These are phyloP conservation scores for Nissolia schottii DNA, from an alignment of 306 rosid species.

Conservation along the genomic window DNA sequence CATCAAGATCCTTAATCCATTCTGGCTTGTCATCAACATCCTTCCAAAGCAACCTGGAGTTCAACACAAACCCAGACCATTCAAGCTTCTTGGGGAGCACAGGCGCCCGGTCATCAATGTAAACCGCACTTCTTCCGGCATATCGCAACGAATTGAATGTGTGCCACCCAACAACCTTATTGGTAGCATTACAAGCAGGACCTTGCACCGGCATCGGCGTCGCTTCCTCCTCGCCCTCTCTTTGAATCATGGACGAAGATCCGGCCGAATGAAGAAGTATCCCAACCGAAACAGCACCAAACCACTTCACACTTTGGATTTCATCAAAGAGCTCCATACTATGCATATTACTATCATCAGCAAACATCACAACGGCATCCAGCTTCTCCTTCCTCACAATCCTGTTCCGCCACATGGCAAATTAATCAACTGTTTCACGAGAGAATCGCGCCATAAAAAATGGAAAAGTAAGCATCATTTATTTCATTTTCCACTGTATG, in stretches of 20 bases:
- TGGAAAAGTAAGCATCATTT: background rate
- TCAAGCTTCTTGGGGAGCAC: slow-evolving; percentile 87
- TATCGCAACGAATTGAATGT: slow-evolving; percentile 73
- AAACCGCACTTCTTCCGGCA: slow-evolving; percentile 61
- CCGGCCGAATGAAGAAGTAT: slow-evolving; percentile 71
- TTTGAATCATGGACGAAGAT: slow-evolving; percentile 23
- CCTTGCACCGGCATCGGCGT: slow-evolving; percentile 75
- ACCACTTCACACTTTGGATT: slow-evolving; percentile 77
- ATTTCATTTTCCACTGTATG: background rate
- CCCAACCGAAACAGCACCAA: slow-evolving; percentile 94
- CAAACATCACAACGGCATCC: slow-evolving; percentile 91
- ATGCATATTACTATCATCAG: slow-evolving; percentile 98
- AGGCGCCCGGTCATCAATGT: slow-evolving; percentile 74
- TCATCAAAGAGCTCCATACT: slow-evolving; percentile 94
- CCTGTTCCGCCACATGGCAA: slow-evolving; percentile 51
- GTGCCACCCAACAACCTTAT: slow-evolving; percentile 92
- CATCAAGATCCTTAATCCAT: slow-evolving; percentile 79
- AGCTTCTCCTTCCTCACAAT: slow-evolving; percentile 72
- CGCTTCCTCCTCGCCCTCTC: slow-evolving; percentile 46
- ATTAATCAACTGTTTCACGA: slow-evolving; percentile 23
- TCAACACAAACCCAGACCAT: slow-evolving; percentile 96
- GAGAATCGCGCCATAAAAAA: background rate
- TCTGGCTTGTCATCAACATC: slow-evolving; percentile 75
- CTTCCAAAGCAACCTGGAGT: slow-evolving; percentile 81
- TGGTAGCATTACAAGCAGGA: slow-evolving; percentile 90